Conservation (phyloP, 2,329 filamentous ascomycete genomes). For the Ophiocordyceps camponoti-rufipedis region DNA sequence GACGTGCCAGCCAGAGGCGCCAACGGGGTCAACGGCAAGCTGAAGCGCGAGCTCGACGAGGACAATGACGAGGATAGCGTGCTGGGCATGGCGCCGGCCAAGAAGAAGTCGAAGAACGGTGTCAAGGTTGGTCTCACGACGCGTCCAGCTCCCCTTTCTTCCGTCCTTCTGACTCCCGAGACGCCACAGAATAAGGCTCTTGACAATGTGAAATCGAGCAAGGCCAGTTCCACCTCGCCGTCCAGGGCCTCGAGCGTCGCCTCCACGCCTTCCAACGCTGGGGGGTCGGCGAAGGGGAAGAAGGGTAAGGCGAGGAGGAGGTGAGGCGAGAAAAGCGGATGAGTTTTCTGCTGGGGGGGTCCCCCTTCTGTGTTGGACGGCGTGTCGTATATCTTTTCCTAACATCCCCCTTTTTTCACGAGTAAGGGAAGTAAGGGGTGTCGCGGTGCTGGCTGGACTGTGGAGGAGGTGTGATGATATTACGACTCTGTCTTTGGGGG, state of each 20-base stretch:
- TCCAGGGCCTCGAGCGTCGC: constrained; percentile 80
- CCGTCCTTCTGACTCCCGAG: neutral
- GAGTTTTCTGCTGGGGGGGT: neutral
- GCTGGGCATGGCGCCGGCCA: constrained; percentile 64
- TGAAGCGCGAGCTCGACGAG: constrained; percentile 60
- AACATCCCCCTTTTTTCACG: neutral
- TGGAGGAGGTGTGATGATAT: neutral
- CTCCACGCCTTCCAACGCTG: constrained; percentile 43
- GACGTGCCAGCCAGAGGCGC: constrained; percentile 33
- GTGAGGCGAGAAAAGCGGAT: neutral
- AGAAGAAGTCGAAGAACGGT: constrained; percentile 85
- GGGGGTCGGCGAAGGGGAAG: constrained; percentile 32
- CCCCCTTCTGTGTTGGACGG: neutral
- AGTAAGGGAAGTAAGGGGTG: no score
- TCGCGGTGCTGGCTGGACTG: neutral
- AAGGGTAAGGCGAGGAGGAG: constrained; percentile 16
- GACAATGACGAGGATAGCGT: constrained; percentile 74
- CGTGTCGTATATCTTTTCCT: neutral
- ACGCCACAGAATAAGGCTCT: constrained; percentile 75
- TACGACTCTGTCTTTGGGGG: neutral
- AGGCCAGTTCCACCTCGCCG: constrained; percentile 55
- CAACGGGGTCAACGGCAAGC: constrained; percentile 47
- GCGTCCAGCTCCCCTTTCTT: neutral
- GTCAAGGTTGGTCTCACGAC: constrained; percentile 49
- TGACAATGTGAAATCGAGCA: constrained; percentile 71